Base-by-base conservation (phyloP, 106 monocot genomes). In the Gastrodia elata region DNA sequence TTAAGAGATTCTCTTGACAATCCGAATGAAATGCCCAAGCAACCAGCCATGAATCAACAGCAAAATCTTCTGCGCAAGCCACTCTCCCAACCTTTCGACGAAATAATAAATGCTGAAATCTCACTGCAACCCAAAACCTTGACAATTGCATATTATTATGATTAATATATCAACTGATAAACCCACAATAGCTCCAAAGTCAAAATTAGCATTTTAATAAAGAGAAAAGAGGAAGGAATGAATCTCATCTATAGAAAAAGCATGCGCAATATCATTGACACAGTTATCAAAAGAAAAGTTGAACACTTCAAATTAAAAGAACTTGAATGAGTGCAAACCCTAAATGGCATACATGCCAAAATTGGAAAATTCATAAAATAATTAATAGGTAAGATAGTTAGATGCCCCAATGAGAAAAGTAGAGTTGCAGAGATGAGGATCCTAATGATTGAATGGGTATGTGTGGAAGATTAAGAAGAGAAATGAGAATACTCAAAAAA, bases 1-100 rank as follows among this genome's bases (percentile, higher is more conserved):
- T 87, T 75, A 88, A 83, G n/a, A 98, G 85, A 81, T 82, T 88
- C 5, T 87, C 93, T 70, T 98, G 88, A 68, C 88, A 93, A 74
- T 93, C 93, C 83, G 98, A 98, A 26, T 87, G 98, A 73, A 81
- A 83, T 15, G 93, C 98, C 93, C 93, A 93, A 69, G 93, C 87
- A 73, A 88, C 37, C 72, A 85, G 70, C 68, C 76, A 52, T 58
- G 93, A 88, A 44, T 85, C 77, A 39, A 82, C 74, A 68, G 59
- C 26, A 39, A 84, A 39, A 30, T 80, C 85, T 78, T 87, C 86
- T 68, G 30, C 58, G 76, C 48, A 22, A 73, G 78, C 77, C 11
- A 64, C 61, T 77, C 68, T 77, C 65, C 82, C 89, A 75, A 65
- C 78, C 58, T 79, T 88, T 6, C 82, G 87, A 34, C 72, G 8